Evolutionary conservation across 352 stramenopile species (phyloP).

Genomic region (Phytophthora citricola): DNA sequence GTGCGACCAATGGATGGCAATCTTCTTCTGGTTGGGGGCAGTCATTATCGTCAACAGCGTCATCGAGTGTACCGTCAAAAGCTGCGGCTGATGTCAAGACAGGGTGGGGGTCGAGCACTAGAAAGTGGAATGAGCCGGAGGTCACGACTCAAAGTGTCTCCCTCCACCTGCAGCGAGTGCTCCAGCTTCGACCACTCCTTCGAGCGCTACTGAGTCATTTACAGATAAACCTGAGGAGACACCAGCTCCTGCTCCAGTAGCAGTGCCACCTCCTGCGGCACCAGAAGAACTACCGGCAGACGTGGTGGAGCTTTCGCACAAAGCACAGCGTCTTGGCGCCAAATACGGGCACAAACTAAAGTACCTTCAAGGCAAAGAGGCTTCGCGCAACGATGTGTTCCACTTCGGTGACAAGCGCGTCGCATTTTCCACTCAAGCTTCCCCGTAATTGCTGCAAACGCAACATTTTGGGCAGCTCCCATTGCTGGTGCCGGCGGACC

Average conservation of each 20-base stretch:
- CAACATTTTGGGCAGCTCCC: slow-evolving; percentile 62
- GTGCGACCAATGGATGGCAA: slow-evolving; percentile 30
- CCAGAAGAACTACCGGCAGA: slow-evolving; percentile 16
- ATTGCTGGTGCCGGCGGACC: slow-evolving; percentile 67
- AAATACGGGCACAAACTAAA: slow-evolving; percentile 86
- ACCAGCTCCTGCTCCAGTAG: neutral
- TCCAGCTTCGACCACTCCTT: neutral
- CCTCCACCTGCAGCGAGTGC: neutral
- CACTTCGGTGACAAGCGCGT: slow-evolving; percentile 57
- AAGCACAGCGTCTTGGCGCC: slow-evolving; percentile 67
- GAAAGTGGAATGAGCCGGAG: slow-evolving; percentile 47
- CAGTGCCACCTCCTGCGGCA: slow-evolving; percentile 3
- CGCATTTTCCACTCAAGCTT: slow-evolving; percentile 48
- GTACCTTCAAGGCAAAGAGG: slow-evolving; percentile 74
- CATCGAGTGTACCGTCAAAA: slow-evolving; percentile 39
- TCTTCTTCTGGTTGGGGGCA: slow-evolving; percentile 34
- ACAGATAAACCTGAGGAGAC: slow-evolving; percentile 19
- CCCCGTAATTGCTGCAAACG: slow-evolving; percentile 61
- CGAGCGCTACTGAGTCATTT: slow-evolving; percentile 2
- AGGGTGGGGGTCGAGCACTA: slow-evolving; percentile 37
- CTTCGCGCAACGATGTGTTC: slow-evolving; percentile 63
- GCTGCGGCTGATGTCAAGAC: slow-evolving; percentile 30
- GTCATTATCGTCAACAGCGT: slow-evolving; percentile 37
- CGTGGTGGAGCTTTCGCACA: slow-evolving; percentile 57
- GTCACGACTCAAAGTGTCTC: slow-evolving; percentile 5